Base-by-base conservation (phyloP, 257 asterid species). In the Lantana camara region DNA sequence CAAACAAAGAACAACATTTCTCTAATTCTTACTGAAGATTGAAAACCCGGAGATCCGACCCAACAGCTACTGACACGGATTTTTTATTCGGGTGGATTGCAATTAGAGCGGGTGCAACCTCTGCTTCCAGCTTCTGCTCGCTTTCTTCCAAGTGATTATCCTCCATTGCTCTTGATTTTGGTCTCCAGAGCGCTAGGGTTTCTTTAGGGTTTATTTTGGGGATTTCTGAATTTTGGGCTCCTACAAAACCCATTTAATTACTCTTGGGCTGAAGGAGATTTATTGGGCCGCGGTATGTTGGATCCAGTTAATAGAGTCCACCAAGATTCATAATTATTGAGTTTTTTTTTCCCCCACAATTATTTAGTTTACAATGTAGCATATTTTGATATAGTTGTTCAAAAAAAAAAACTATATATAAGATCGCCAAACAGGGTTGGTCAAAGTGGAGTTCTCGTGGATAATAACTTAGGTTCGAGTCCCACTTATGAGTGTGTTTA, bases 51-150 rank as follows among this genome's bases (percentile, higher is more conserved):
- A 93, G 87, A 69, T 77, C 83, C 32, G 89, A 75, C 3, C 96
- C 98, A 27, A 90, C 81, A 8, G 98, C 57, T 1, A 88, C 86
- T 29, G 91, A 69, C 0, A 88, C 81, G 7, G 80, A 88, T 9
- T 72, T 58, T 7, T 90, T 93, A 63, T 53, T 16, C 42, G 91
- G 95, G 40, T 94, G 96, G 47, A 90, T 69, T 7, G 96, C 87
- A 56, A 94, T 80, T 54, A 81, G 75, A 1, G 96, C 96, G 13
- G 99, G 96, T 34, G 96, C 93, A 1, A 83, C 94, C 78, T 90
- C 96, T 11, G 77, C 60, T 71, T 86, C 96, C 42, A 79, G 86
- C 79, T 76, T 80, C 63, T 77, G 79, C 63, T 82, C 86, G 70
- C 48, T 58, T 64, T 82, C 91, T 51, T 86, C 95, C 78, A 84